phyloP scores from a whole-genome alignment of 164 flowering plant genomes.

The Vitis amurensis region DNA sequence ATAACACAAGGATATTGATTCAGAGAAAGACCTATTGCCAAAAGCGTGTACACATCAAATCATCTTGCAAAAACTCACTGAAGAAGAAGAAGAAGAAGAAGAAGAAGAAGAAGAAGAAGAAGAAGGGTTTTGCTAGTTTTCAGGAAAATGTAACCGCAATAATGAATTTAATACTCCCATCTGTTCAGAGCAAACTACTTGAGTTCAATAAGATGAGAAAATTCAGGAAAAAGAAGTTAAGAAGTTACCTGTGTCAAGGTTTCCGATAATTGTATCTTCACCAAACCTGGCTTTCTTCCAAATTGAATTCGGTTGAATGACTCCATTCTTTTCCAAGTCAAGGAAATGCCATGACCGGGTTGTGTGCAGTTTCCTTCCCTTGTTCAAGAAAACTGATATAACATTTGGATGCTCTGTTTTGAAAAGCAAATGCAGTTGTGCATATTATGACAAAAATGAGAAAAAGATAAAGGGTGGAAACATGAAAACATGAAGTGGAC shows the following conservation, averaged over 20 bases:
- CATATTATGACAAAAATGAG: not conserved
- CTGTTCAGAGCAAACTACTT: not conserved
- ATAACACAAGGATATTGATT: not conserved
- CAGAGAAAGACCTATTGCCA: no score
- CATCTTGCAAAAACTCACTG: not conserved
- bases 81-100: not conserved
- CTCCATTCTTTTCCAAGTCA: slow-evolving; percentile 42
- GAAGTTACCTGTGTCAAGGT: slow-evolving; percentile 65
- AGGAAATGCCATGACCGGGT: slow-evolving; percentile 70
- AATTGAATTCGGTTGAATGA: slow-evolving; percentile 28
- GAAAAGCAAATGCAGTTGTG: not conserved
- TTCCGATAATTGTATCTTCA: slow-evolving; percentile 65
- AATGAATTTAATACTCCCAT: no score
- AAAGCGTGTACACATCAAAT: not conserved
- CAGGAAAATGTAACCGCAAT: no score
- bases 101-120: not conserved
- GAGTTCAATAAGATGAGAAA: not conserved
- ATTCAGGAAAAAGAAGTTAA: not conserved
- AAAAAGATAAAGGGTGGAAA: not conserved
- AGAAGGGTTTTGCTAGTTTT: not conserved
- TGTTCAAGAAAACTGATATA: slow-evolving; percentile 55
- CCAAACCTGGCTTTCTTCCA: slow-evolving; percentile 72
- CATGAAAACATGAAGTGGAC: not conserved
- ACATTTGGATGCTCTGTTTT: slow-evolving; percentile 61
- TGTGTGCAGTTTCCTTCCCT: slow-evolving; percentile 53